These are phyloP conservation scores for Coemansia sp. DNA, from an alignment of 192 early-diverging fungal species.

Conservation along the genomic window DNA sequence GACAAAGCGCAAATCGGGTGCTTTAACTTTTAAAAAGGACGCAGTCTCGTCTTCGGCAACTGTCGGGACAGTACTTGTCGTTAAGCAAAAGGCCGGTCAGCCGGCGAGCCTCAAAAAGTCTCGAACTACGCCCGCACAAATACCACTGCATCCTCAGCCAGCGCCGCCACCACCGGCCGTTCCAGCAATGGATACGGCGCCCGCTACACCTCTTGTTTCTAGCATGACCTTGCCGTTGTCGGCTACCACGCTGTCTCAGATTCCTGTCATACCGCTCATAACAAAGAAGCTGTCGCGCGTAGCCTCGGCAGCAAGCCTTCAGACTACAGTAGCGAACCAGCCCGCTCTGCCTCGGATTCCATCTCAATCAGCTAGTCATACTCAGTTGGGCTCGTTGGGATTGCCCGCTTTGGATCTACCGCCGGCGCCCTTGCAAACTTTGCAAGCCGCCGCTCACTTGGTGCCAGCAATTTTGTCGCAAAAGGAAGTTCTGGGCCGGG, in stretches of 20 bases:
- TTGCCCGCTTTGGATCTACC: not conserved
- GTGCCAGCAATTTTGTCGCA: conserved; percentile 1
- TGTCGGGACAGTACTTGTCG: not conserved
- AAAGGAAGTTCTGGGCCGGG: conserved; percentile 28
- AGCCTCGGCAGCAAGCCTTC: not conserved
- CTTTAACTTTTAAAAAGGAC: conserved; percentile 11
- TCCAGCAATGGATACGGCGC: not conserved
- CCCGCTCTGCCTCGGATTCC: not conserved
- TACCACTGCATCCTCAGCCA: not conserved
- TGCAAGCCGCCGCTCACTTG: not conserved
- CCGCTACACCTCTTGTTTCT: conserved; percentile 1
- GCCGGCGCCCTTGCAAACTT: not conserved
- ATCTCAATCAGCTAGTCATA: not conserved
- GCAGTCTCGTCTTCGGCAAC: not conserved
- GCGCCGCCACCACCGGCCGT: not conserved
- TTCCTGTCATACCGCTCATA: not conserved
- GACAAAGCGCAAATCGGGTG: conserved; percentile 17
- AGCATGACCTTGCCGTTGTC: not conserved
- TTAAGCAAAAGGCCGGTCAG: not conserved
- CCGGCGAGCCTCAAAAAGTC: conserved; percentile 4
- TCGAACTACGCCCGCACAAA: not conserved
- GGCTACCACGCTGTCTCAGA: not conserved
- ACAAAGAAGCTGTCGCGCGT: not conserved
- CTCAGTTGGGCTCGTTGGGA: not conserved
- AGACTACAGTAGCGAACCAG: not conserved